Percentiles rank a stretch among this genome's conserved stretches.
Conservation (phyloP, 768 basidiomycete genomes). For the Boletus eberwhitei region DNA sequence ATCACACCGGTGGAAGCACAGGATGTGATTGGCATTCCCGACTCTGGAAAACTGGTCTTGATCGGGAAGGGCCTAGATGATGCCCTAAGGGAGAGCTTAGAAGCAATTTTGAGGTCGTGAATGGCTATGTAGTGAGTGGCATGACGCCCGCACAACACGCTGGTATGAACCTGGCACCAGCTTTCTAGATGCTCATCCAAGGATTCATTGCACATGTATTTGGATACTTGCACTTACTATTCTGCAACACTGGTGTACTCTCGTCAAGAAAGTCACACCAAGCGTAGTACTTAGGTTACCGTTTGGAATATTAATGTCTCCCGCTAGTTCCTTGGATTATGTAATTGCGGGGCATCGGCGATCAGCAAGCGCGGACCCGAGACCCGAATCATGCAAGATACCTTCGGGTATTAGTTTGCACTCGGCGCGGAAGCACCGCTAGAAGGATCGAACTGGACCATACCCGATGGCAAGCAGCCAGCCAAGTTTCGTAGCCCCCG, state of each 20-base stretch:
- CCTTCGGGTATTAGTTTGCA: not conserved
- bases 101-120: slow-evolving; percentile 21
- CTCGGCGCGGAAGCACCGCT: not conserved
- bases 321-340: not conserved
- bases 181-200: not conserved
- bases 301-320: no score
- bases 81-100: slow-evolving; percentile 52
- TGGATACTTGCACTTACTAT: no score
- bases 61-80: slow-evolving; percentile 79
- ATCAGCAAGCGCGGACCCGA: not conserved
- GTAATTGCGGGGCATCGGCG: not conserved
- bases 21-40: slow-evolving; percentile 46
- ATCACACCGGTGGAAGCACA: slow-evolving; percentile 45
- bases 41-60: slow-evolving; percentile 77
- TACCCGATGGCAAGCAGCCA: slow-evolving; percentile 23
- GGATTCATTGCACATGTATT: not conserved
- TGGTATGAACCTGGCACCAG: not conserved
- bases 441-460: not conserved
- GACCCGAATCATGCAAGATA: slow-evolving; percentile 1
- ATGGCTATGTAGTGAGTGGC: not conserved
- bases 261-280: not conserved
- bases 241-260: not conserved
- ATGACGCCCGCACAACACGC: not conserved
- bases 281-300: not conserved
- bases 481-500: slow-evolving; percentile 16